Evolutionary conservation across 2,329 filamentous ascomycete genomes (phyloP), one percentile per base, ranked within the genome.

Genomic region (Alternaria sp.): DNA sequence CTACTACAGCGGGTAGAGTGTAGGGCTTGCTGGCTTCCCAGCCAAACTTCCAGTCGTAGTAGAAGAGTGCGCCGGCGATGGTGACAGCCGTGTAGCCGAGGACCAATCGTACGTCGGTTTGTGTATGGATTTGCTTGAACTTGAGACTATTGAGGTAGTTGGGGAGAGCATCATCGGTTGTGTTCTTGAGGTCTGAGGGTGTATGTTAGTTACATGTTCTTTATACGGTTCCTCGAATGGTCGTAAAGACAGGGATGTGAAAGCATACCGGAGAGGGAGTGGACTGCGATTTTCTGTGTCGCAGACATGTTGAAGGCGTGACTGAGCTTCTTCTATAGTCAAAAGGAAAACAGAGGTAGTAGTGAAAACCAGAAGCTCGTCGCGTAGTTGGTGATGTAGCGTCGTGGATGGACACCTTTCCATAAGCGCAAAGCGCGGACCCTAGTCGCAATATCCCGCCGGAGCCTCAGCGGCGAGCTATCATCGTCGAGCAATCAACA

Each of bases 111-210:
- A 96, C 86, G 73, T 98, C 93, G 70, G 88, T 87, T 46, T 95
- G 88, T 57, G 80, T 84, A 80, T 98, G 90, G 64, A 90, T 88
- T 79, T 96, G 93, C 63, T 82, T 85, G 83, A 97, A 97, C 67
- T 84, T 88, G 76, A 98, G 88, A 31, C 88, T 91, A 79, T 92
- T 94, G 63, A 99, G 88, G 82, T 98, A 98, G 80, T 95, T 93
- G 58, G 91, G 88, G 60, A 99, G 89, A 56, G 93, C 92, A 80
- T 99, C 95, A 81, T 99, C 95, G 67, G 91, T 92, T 37, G 93
- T 96, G 81, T 95, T 96, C 80, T 98, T 98, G 65, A 99, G 89
- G 77, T 98, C 95, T 96, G 56, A 13, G 34, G 28, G 24, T n/a
- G 23, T 13, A 26, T 56, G 57, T 72, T 53, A 70, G 61, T 50